These are phyloP conservation scores for Penicillium griseofulvum DNA, from an alignment of 2,329 filamentous ascomycete species.

Conservation along the genomic window DNA sequence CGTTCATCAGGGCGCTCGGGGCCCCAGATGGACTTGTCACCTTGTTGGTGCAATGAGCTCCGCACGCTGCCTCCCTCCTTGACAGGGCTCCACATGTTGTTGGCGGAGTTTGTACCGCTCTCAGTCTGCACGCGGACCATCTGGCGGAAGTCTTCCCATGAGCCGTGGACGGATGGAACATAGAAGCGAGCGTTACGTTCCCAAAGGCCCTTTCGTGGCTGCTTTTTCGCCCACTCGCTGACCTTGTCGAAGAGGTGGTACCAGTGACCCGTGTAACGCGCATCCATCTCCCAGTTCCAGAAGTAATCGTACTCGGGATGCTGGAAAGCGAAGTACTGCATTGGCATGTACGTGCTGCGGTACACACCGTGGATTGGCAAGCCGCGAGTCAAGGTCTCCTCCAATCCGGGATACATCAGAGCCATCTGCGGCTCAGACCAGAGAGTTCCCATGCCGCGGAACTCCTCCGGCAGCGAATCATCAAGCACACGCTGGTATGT, in stretches of 20 bases:
- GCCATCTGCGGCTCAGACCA: constrained; percentile 96
- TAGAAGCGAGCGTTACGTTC: constrained; percentile 78
- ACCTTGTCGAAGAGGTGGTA: constrained; percentile 75
- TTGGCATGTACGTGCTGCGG: constrained; percentile 86
- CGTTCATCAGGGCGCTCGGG: constrained; percentile 66
- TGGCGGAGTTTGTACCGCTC: constrained; percentile 62
- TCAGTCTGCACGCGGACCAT: constrained; percentile 75
- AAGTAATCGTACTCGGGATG: constrained; percentile 77
- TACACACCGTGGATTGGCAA: constrained; percentile 89
- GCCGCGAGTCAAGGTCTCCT: constrained; percentile 69
- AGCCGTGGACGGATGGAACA: constrained; percentile 70
- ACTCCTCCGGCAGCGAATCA: constrained; percentile 72
- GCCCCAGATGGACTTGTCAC: constrained; percentile 75
- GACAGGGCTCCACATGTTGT: constrained; percentile 64
- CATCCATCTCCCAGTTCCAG: constrained; percentile 88
- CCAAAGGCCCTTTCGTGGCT: constrained; percentile 78
- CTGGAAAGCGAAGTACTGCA: constrained; percentile 85
- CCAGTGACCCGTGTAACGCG: constrained; percentile 74
- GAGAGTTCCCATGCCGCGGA: constrained; percentile 80
- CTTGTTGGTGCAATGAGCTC: constrained; percentile 34
- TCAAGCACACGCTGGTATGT: constrained; percentile 71
- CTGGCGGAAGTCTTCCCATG: constrained; percentile 75
- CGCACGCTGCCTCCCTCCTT: constrained; percentile 28
- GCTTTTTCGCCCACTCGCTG: constrained; percentile 65
- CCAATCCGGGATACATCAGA: constrained; percentile 81